phyloP scores from a whole-genome alignment of 495 filamentous ascomycete genomes.

The Jackrogersella minutella region DNA sequence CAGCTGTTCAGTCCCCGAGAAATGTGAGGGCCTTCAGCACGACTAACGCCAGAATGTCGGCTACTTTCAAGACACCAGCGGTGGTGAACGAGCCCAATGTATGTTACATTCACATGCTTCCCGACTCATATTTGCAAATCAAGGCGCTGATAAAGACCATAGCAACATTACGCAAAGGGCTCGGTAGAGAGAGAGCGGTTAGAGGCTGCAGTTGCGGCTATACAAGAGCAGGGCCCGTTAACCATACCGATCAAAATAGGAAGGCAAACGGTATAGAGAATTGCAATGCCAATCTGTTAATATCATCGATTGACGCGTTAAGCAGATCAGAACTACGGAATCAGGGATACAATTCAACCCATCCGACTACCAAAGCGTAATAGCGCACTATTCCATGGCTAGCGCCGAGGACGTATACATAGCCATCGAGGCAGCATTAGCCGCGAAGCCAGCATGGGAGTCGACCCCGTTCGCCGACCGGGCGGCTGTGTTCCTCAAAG shows the following conservation, averaged over 20 bases:
- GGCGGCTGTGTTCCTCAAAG: slow-evolving; percentile 93
- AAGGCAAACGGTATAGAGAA: slow-evolving; percentile 71
- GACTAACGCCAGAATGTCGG: slow-evolving; percentile 47
- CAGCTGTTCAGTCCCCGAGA: slow-evolving; percentile 22
- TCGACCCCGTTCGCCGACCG: slow-evolving; percentile 83
- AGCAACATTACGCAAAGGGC: slow-evolving; percentile 89
- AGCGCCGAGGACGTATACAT: slow-evolving; percentile 71
- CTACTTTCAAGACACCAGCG: slow-evolving; percentile 85
- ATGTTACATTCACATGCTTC: slow-evolving; percentile 48
- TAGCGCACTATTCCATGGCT: slow-evolving; percentile 84
- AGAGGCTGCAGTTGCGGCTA: slow-evolving; percentile 68
- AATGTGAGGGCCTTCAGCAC: slow-evolving; percentile 31
- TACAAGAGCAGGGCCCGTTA: slow-evolving; percentile 67
- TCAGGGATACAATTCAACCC: slow-evolving; percentile 74
- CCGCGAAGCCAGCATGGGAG: slow-evolving; percentile 83
- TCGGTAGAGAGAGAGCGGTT: slow-evolving; percentile 79
- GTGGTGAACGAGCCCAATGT: slow-evolving; percentile 95
- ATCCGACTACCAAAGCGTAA: slow-evolving; percentile 69
- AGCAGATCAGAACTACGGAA: slow-evolving; percentile 60
- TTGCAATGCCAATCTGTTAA: neutral
- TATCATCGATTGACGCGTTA: neutral
- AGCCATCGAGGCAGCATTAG: slow-evolving; percentile 82
- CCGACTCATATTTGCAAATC: neutral
- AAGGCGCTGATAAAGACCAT: slow-evolving; percentile 34
- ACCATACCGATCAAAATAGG: slow-evolving; percentile 80